A percentile compares a stretch with the other conserved stretches of the same genome.
Evolutionary conservation across 768 basidiomycete species (phyloP).

Genomic region (Cystofilobasidium bisporidii): DNA sequence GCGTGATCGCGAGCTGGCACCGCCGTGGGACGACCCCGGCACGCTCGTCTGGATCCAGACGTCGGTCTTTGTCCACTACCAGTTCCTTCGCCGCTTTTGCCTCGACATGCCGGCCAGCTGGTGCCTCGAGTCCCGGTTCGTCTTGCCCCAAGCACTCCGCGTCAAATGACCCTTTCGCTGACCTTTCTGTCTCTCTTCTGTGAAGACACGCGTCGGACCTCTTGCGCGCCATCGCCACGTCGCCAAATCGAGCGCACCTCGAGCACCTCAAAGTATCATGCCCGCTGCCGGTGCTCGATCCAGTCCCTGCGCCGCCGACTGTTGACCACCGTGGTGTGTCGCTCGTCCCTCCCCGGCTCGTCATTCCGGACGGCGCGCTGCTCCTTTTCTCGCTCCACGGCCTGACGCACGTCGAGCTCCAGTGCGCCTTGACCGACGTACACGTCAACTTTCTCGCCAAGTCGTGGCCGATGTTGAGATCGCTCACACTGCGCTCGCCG

Average conservation of each 20-base stretch:
- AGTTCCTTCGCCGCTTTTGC: constrained; percentile 8
- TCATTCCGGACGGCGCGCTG: constrained; percentile 6
- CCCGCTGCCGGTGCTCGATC: constrained; percentile 6
- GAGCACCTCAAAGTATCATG: constrained; percentile 4
- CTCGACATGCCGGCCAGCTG: constrained; percentile 21
- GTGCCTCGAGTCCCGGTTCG: constrained; percentile 9
- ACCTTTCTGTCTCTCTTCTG: too few species aligned
- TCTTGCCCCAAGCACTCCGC: too few species aligned
- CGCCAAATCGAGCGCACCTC: constrained; percentile 10
- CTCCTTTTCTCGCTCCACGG: constrained; percentile 15
- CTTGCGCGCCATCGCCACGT: constrained; percentile 15
- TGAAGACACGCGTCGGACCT: constrained; percentile 19
- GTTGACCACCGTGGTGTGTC: not conserved
- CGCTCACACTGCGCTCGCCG: constrained; percentile 9
- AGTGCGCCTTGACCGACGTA: constrained; percentile 1
- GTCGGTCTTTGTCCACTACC: constrained; percentile 24
- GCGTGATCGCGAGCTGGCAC: not conserved
- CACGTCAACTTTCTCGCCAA: constrained; percentile 10
- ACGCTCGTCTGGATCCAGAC: constrained; percentile 25
- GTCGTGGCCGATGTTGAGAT: constrained; percentile 12
- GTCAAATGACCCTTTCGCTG: too few species aligned
- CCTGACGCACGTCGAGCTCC: constrained; percentile 18
- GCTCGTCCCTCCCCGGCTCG: not conserved
- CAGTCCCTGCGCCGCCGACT: not conserved
- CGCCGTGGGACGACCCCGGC: not conserved